Conservation (phyloP, 2,329 filamentous ascomycete genomes). For the Aureobasidium lini region DNA sequence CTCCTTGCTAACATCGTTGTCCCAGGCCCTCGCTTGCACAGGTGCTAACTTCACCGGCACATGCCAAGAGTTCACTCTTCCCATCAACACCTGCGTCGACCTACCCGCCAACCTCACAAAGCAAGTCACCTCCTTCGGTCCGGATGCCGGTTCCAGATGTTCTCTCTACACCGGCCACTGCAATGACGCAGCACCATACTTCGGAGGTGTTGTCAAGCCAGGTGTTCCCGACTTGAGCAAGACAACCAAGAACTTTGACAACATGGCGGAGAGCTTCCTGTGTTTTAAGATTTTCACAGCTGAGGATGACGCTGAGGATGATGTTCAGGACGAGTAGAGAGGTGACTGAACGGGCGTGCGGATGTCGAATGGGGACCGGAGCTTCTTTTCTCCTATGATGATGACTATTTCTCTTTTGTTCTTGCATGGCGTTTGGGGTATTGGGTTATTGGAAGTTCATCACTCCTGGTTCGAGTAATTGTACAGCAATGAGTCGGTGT, state of each 20-base stretch:
- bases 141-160: constrained; percentile 4
- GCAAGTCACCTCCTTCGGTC: constrained; percentile 5
- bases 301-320: not conserved
- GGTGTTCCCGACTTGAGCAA: constrained; percentile 4
- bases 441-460: not conserved
- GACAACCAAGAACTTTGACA: not conserved
- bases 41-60: constrained; percentile 9
- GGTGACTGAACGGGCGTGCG: too few species aligned
- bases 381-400: not conserved
- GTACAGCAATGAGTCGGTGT: too few species aligned
- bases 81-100: constrained; percentile 8
- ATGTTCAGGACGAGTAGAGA: not conserved
- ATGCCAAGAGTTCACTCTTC: not conserved
- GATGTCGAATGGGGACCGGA: too few species aligned
- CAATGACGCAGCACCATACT: not conserved
- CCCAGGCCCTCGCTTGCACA: constrained; percentile 4
- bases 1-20: not conserved
- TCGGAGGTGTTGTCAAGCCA: not conserved
- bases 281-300: not conserved
- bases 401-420: not conserved
- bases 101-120: not conserved
- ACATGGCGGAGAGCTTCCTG: constrained; percentile 8
- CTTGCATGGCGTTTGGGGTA: not conserved
- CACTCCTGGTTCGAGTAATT: not conserved
- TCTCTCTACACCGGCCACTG: constrained; percentile 6